Conservation (phyloP, 345 rosid species). For the Salix caprea region DNA sequence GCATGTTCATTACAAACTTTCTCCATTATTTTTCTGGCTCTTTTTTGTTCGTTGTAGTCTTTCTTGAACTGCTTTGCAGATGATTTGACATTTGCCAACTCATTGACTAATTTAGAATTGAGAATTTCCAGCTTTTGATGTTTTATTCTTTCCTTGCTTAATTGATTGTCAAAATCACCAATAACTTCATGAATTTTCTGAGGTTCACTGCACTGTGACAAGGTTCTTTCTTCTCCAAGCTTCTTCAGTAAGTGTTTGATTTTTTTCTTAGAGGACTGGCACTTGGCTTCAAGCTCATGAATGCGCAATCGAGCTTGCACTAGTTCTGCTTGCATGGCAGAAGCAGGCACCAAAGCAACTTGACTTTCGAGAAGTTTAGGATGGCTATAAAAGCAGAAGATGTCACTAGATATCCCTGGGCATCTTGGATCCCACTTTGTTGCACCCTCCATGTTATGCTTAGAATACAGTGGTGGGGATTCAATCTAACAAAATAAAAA, state of each 20-base stretch:
- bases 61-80: constrained; percentile 16
- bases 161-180: neutral
- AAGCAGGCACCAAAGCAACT: neutral
- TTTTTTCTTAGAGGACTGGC: constrained; percentile 3
- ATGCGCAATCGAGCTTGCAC: constrained; percentile 4
- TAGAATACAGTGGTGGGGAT: constrained; percentile 13
- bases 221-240: constrained; percentile 6
- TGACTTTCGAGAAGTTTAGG: neutral
- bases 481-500: neutral
- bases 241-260: neutral
- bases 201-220: constrained; percentile 1
- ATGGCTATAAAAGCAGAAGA: neutral
- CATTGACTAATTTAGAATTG: constrained; percentile 14
- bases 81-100: neutral
- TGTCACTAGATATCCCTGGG: neutral
- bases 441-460: constrained; percentile 3
- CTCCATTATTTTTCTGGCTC: constrained; percentile 23
- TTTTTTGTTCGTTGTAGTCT: constrained; percentile 16
- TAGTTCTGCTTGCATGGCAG: constrained; percentile 2
- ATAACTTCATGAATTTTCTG: constrained; percentile 8
- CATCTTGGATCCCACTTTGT: constrained; percentile 16
- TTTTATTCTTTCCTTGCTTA: constrained; percentile 10
- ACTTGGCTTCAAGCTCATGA: constrained; percentile 9
- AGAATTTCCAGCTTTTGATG: constrained; percentile 5
- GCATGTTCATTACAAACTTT: constrained; percentile 22